These are phyloP conservation scores for Penicillium frequentans DNA, from an alignment of 2,329 filamentous ascomycete species.

Conservation along the genomic window DNA sequence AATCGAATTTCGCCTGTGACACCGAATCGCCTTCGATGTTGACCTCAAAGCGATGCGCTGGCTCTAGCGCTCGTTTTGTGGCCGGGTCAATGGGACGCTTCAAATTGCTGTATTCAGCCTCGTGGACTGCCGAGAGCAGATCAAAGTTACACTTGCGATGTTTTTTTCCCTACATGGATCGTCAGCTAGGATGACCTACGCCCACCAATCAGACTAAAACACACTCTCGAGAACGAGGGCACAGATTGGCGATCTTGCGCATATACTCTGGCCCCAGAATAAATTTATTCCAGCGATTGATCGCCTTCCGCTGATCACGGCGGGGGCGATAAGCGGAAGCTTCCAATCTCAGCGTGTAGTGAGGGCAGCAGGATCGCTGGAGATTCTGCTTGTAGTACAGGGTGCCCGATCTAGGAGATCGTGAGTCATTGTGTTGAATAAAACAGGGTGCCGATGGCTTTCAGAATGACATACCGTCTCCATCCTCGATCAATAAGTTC, in stretches of 20 bases:
- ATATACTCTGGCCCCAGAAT: conserved; percentile 50
- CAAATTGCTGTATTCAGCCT: conserved; percentile 45
- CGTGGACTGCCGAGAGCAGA: conserved; percentile 42
- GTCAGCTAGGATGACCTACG: conserved; percentile 7
- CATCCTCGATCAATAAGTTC: conserved; percentile 50
- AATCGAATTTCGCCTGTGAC: conserved; percentile 48
- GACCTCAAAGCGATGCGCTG: conserved; percentile 51
- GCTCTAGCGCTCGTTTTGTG: conserved; percentile 46
- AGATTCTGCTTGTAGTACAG: conserved; percentile 58
- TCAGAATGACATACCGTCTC: conserved; percentile 40
- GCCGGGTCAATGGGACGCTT: conserved; percentile 46
- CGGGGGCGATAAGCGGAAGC: conserved; percentile 44
- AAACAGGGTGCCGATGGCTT: neutral
- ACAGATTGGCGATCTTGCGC: conserved; percentile 45
- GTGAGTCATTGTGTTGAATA: conserved; percentile 10
- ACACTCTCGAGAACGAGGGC: conserved; percentile 46
- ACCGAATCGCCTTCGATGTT: conserved; percentile 48
- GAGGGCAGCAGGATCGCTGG: conserved; percentile 80
- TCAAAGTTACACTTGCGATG: conserved; percentile 46
- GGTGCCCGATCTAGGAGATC: conserved; percentile 43
- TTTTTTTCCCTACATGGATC: conserved; percentile 39
- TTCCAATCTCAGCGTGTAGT: conserved; percentile 60
- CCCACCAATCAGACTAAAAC: conserved; percentile 12
- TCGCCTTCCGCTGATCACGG: conserved; percentile 48
- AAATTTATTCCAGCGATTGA: conserved; percentile 51